Evolutionary conservation across 768 basidiomycete species (phyloP).

Genomic region (Steccherinum ochraceum): DNA sequence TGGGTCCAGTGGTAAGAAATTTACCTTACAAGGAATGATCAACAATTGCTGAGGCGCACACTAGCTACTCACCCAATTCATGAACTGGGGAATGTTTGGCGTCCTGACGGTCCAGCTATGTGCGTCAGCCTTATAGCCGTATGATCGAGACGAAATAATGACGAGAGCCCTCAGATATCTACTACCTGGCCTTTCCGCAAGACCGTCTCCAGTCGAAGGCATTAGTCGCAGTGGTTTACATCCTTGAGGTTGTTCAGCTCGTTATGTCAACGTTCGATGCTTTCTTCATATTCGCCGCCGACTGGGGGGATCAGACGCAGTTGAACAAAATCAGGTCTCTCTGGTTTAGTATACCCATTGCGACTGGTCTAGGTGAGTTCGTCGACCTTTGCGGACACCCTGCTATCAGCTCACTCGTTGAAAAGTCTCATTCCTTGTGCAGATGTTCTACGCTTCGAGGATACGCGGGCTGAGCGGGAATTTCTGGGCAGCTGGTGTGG

Average conservation of each 20-base stretch:
- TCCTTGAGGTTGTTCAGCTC: background rate
- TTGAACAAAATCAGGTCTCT: conserved; percentile 3
- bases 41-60: no score
- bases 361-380: background rate
- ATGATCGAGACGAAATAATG: no score
- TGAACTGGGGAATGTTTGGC: no score
- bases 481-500: background rate
- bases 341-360: conserved; percentile 7
- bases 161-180: no score
- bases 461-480: background rate
- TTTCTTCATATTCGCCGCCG: background rate
- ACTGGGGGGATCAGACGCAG: conserved; percentile 2
- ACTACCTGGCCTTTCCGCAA: conserved; percentile 9
- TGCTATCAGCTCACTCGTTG: background rate
- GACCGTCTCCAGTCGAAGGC: conserved; percentile 2
- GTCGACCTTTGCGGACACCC: background rate
- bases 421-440: conserved; percentile 4
- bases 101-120: no score
- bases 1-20: no score
- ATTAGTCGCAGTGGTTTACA: background rate
- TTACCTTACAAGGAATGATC: no score
- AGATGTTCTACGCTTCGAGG: conserved; percentile 7
- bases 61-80: no score
- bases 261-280: background rate
- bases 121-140: no score